Conservation (phyloP, 306 rosid species). For the Pueraria montana region DNA sequence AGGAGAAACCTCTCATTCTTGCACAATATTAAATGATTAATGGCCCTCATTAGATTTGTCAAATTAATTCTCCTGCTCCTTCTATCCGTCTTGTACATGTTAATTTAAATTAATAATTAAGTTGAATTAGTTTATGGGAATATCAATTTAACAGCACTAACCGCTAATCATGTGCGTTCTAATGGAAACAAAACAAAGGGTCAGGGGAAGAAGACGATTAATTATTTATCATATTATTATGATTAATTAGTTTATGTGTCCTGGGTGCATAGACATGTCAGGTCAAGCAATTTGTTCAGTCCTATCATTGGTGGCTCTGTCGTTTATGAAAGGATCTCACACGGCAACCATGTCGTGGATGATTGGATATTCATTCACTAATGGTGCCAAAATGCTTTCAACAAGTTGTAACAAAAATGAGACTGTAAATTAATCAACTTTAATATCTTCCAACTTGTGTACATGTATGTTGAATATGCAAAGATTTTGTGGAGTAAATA, state of each 20-base stretch:
- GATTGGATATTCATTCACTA: conserved; percentile 44
- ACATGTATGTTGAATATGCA: background rate
- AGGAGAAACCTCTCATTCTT: conserved; percentile 51
- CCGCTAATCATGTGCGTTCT: conserved; percentile 44
- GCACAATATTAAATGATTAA: conserved; percentile 44
- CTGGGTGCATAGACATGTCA: conserved; percentile 57
- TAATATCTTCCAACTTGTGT: background rate
- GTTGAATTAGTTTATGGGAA: conserved; percentile 42
- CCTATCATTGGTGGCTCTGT: conserved; percentile 68
- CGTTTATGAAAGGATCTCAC: conserved; percentile 51
- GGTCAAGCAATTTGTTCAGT: conserved; percentile 59
- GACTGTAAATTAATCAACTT: conserved; percentile 24
- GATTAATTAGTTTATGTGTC: conserved; percentile 53
- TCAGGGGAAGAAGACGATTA: conserved; percentile 31
- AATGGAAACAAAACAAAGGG: conserved; percentile 46
- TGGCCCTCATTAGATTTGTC: conserved; percentile 33
- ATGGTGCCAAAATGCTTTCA: conserved; percentile 39
- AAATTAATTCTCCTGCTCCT: conserved; percentile 32
- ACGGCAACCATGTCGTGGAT: conserved; percentile 49
- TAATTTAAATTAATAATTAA: conserved; percentile 34
- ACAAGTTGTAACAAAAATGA: conserved; percentile 11
- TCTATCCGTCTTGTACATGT: conserved; percentile 41
- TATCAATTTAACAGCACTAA: conserved; percentile 45
- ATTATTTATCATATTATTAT: background rate
- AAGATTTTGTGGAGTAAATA: conserved; percentile 30